phyloP scores from a whole-genome alignment of 1,284 basidiomycete genomes.

The Boletus smithii region DNA sequence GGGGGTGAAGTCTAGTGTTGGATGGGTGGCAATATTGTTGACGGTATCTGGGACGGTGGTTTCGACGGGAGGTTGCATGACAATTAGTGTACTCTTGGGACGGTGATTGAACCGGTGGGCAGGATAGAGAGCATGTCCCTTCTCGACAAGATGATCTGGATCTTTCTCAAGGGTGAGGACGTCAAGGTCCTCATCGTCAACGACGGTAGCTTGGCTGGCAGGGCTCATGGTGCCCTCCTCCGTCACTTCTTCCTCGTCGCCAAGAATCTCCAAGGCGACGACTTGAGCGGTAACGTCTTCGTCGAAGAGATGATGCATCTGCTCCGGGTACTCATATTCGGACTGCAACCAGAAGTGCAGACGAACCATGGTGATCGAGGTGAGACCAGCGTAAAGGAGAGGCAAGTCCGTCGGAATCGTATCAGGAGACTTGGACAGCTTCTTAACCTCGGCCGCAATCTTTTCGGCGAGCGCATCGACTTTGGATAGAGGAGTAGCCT shows the following conservation, averaged over 20 bases:
- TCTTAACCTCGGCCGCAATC: conserved; percentile 22
- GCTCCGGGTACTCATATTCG: conserved; percentile 24
- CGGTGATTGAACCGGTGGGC: conserved; percentile 1
- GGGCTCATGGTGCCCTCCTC: conserved; percentile 7
- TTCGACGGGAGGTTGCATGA: conserved; percentile 27
- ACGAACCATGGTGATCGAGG: conserved; percentile 27
- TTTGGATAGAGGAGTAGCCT: conserved; percentile 6
- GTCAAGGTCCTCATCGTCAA: conserved; percentile 22
- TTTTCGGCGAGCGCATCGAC: conserved; percentile 18
- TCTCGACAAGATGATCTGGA: conserved; percentile 3
- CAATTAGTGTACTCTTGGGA: conserved; percentile 21
- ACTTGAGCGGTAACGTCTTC: conserved; percentile 21
- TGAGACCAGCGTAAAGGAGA: conserved; percentile 27
- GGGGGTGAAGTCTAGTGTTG: conserved; percentile 15
- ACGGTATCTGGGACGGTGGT: conserved; percentile 10
- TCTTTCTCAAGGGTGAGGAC: conserved; percentile 2
- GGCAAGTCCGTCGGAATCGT: conserved; percentile 17
- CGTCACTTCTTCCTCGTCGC: conserved; percentile 17
- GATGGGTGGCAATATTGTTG: conserved; percentile 21
- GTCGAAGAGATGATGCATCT: conserved; percentile 24
- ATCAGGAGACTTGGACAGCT: conserved; percentile 16
- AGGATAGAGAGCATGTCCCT: no score
- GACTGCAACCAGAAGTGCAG: conserved; percentile 29
- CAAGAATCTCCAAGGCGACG: conserved; percentile 25
- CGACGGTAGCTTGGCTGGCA: conserved; percentile 20